Evolutionary conservation across 768 basidiomycete species (phyloP), one percentile per base, ranked within the genome.

Genomic region (Rhodotorula babjevae): DNA sequence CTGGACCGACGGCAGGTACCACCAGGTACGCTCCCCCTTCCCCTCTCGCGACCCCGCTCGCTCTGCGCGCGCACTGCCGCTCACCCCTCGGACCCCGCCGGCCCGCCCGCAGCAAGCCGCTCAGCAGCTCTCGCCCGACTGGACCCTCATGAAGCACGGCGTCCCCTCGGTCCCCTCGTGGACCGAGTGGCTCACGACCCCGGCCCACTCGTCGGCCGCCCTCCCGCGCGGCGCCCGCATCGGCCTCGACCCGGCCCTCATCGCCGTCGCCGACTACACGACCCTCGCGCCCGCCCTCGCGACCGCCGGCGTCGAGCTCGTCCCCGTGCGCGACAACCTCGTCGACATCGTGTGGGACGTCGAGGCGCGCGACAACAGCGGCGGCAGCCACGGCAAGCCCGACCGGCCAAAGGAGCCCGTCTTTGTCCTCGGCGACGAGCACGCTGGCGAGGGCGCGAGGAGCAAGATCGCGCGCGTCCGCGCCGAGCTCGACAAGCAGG

Each of bases 1-100:
- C 61, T 98, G 95, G 82, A 98, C 95, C 5, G 95, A 99, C 83
- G 96, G 95, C 7, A 83, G 95, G 58, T 99, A 99, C 79, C 96
- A 90, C 79, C 75, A 69, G 47, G 72, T 62, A 0, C 60, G 72
- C 31, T 29, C 29, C 19, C 23, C 50, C 29, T 14, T 21, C 25
- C 18, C 16, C 44, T 36, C 36, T 36, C 36, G 36, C 5, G 36
- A n/a, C n/a, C n/a, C n/a, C n/a, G n/a, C n/a, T n/a, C n/a, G n/a
- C n/a, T n/a, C n/a, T n/a, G n/a, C n/a, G n/a, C 27, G 47, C 25
- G 25, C 14, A 11, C 49, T 19, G 10, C 25, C 57, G 31, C n/a
- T 19, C 49, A 4, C 23, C 60, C 25, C 3, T 31, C 11, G 4
- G 29, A 6, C 27, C 49, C 3, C 49, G 49, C 47, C 15, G 21